Conservation (phyloP, 208 protist genomes). For the Porcisia deanei region DNA sequence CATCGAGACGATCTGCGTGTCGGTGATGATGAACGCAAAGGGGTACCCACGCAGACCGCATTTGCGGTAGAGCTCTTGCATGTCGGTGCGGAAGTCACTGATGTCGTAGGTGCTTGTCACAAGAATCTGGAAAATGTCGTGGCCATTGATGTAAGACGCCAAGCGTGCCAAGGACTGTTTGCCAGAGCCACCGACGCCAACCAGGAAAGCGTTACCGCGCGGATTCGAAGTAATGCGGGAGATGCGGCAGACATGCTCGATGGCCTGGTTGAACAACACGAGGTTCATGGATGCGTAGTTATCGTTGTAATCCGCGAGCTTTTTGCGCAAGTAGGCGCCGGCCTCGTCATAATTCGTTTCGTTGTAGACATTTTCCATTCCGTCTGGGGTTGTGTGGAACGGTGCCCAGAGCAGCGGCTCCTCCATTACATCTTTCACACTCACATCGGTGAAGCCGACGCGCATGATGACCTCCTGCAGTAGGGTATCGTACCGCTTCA, state of each 20-base stretch:
- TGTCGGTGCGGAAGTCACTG: constrained; percentile 95
- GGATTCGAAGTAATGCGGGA: constrained; percentile 95
- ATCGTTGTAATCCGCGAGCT: constrained; percentile 97
- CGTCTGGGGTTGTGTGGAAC: constrained; percentile 86
- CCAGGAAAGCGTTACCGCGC: constrained; percentile 96
- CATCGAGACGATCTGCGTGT: constrained; percentile 97
- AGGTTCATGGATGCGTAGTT: constrained; percentile 96
- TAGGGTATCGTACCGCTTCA: constrained; percentile 89
- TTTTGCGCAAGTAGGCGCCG: constrained; percentile 83
- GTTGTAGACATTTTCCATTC: constrained; percentile 92
- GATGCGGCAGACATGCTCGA: constrained; percentile 97
- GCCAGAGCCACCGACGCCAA: constrained; percentile 94
- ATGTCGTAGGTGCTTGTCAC: constrained; percentile 97
- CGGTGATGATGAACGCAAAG: constrained; percentile 97
- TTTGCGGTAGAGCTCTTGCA: constrained; percentile 96
- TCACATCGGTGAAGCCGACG: constrained; percentile 86
- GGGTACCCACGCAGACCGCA: constrained; percentile 94
- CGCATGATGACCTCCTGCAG: constrained; percentile 84
- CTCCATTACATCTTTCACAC: constrained; percentile 78
- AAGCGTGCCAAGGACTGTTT: constrained; percentile 95
- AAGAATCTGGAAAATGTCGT: constrained; percentile 98
- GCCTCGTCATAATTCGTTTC: constrained; percentile 86
- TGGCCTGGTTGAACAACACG: constrained; percentile 98
- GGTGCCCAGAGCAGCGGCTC: constrained; percentile 95
- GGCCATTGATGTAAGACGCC: constrained; percentile 96